A percentile compares a stretch with the other conserved stretches of the same genome.
Conservation (phyloP, 1,284 basidiomycete genomes). For the Melampsora americana region DNA sequence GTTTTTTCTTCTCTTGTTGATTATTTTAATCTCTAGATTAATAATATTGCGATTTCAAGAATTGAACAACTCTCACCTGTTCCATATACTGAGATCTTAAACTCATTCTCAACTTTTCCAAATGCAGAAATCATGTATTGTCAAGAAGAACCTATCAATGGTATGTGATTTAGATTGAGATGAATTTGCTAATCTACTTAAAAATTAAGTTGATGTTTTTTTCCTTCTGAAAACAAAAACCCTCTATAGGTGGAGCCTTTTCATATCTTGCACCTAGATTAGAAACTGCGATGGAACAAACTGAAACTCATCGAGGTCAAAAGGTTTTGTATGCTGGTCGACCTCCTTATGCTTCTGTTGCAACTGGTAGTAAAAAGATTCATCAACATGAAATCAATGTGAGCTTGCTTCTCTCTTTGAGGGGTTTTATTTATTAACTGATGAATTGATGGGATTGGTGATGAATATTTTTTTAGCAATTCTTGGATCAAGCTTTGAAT, state of each 20-base stretch:
- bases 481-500: conserved; percentile 43
- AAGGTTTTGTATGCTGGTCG: conserved; percentile 51
- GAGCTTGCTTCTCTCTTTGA: background rate
- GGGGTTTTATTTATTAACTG: conserved; percentile 7
- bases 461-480: conserved; percentile 25
- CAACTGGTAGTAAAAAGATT: conserved; percentile 42
- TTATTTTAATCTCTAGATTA: conserved; percentile 61
- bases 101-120: conserved; percentile 77
- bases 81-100: conserved; percentile 69
- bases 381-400: conserved; percentile 40
- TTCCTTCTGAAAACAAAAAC: conserved; percentile 50
- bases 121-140: conserved; percentile 89
- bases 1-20: background rate
- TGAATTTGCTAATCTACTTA: conserved; percentile 28
- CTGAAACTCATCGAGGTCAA: conserved; percentile 83
- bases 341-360: conserved; percentile 49
- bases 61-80: conserved; percentile 93
- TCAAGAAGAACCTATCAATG: conserved; percentile 61
- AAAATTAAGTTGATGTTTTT: conserved; percentile 50
- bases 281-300: conserved; percentile 62
- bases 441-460: conserved; percentile 3
- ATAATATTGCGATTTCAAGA: conserved; percentile 87
- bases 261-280: conserved; percentile 68
- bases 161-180: conserved; percentile 3
- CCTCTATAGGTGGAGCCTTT: conserved; percentile 72